A percentile compares a stretch with the other conserved stretches of the same genome.
These are phyloP conservation scores for Rhodofomes roseus DNA, from an alignment of 1,284 basidiomycete genomes.

Conservation along the genomic window DNA sequence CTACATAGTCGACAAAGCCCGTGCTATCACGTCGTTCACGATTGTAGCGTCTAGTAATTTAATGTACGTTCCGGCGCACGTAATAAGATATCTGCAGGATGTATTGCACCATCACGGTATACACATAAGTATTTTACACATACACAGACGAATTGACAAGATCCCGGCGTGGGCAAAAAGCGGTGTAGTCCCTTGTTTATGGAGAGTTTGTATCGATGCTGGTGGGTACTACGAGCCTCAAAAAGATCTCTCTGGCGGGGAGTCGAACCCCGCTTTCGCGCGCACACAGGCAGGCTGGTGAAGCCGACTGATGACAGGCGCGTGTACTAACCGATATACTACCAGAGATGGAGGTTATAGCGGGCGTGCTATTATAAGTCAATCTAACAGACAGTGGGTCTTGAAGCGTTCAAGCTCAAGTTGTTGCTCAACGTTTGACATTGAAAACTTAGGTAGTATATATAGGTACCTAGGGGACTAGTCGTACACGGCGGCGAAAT, in stretches of 20 bases:
- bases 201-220: no score
- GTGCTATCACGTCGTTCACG: background rate
- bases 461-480: no score
- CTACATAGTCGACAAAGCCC: background rate
- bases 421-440: no score
- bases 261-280: slow-evolving; percentile 43
- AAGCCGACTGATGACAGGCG: slow-evolving; percentile 31
- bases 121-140: background rate
- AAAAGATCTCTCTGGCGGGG: slow-evolving; percentile 24
- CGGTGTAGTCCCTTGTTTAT: no score
- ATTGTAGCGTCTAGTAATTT: background rate
- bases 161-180: no score
- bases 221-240: no score
- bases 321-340: slow-evolving; percentile 44
- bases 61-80: background rate
- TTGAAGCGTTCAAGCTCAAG: no score
- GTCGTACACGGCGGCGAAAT: no score
- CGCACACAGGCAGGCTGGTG: slow-evolving; percentile 10
- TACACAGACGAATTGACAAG: background rate
- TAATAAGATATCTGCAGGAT: background rate
- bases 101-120: background rate
- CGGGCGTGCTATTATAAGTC: background rate
- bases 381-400: background rate
- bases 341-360: slow-evolving; percentile 32
- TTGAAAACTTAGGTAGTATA: no score